phyloP scores from a whole-genome alignment of 2,329 filamentous ascomycete species.

The Talaromyces sp. region DNA sequence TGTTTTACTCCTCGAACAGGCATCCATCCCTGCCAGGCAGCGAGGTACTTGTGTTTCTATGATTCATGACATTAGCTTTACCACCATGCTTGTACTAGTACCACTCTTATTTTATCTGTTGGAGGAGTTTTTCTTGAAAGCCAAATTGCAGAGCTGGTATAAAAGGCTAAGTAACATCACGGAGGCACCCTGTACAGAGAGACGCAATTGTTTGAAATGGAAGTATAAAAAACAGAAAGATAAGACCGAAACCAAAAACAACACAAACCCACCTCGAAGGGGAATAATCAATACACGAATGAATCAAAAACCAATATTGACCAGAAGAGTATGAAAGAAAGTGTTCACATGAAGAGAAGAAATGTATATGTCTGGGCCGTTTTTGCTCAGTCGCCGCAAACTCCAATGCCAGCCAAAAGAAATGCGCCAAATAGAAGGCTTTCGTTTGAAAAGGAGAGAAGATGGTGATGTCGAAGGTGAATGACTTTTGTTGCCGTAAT shows the following conservation, averaged over 20 bases:
- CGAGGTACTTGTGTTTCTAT: not conserved
- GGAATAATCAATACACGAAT: constrained; percentile 22
- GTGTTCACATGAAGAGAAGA: constrained; percentile 21
- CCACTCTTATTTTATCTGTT: not conserved
- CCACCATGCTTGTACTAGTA: not conserved
- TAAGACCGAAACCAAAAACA: not conserved
- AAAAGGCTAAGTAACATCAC: constrained; percentile 5
- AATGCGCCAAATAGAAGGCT: constrained; percentile 6
- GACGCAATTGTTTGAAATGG: constrained; percentile 6
- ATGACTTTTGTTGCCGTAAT: not conserved
- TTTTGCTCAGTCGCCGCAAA: not conserved
- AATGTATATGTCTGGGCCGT: constrained; percentile 2
- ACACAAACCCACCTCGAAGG: not conserved
- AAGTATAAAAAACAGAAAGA: constrained; percentile 7
- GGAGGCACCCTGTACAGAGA: constrained; percentile 5
- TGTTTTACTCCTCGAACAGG: not conserved
- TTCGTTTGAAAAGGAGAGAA: not conserved
- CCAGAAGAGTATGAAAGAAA: constrained; percentile 20
- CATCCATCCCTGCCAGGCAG: not conserved
- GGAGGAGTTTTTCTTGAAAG: not conserved
- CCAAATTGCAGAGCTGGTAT: constrained; percentile 2
- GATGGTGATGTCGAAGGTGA: not conserved
- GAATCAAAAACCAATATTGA: constrained; percentile 24
- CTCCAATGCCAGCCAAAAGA: constrained; percentile 7
- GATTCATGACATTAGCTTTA: not conserved